Conservation (phyloP, 2,329 filamentous ascomycete species). For the Xylaria multiplex region DNA sequence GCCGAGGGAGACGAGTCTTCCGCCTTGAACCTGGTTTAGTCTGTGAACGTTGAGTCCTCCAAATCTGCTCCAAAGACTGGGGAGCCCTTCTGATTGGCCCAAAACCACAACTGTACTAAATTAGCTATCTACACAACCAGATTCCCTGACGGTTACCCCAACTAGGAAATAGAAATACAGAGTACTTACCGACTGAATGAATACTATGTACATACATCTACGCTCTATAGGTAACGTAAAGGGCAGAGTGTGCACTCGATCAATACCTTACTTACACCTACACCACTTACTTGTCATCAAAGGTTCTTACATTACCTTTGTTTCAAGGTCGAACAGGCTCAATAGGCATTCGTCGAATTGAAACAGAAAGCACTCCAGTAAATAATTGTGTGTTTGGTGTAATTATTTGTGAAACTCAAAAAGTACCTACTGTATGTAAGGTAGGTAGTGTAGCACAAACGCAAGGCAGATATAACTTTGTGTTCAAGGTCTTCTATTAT, state of each 20-base stretch:
- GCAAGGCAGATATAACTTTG: not conserved
- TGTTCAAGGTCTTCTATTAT: not conserved
- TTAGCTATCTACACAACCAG: not conserved
- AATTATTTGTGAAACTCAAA: slow-evolving; percentile 9
- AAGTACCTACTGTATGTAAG: not conserved
- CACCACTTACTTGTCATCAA: too few relatives aligned
- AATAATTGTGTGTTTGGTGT: not conserved
- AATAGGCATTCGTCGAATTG: slow-evolving; percentile 5
- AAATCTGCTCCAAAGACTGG: slow-evolving; percentile 17
- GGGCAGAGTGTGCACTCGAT: too few relatives aligned
- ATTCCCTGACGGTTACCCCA: slow-evolving; percentile 8
- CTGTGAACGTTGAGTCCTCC: slow-evolving; percentile 11
- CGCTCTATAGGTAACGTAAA: too few relatives aligned
- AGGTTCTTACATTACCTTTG: not conserved
- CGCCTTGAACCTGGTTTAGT: slow-evolving; percentile 32
- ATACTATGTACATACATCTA: not conserved
- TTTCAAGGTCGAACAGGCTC: slow-evolving; percentile 18
- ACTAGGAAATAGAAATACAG: not conserved
- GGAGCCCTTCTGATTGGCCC: slow-evolving; percentile 22
- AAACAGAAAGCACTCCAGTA: slow-evolving; percentile 1
- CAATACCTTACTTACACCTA: too few relatives aligned
- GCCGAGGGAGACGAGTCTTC: slow-evolving; percentile 22
- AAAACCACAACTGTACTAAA: slow-evolving; percentile 4
- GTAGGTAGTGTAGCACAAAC: not conserved
- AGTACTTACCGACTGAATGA: too few relatives aligned